These are phyloP conservation scores for Krasilnikovozyma curviuscula DNA, from an alignment of 768 basidiomycete genomes.

Conservation along the genomic window DNA sequence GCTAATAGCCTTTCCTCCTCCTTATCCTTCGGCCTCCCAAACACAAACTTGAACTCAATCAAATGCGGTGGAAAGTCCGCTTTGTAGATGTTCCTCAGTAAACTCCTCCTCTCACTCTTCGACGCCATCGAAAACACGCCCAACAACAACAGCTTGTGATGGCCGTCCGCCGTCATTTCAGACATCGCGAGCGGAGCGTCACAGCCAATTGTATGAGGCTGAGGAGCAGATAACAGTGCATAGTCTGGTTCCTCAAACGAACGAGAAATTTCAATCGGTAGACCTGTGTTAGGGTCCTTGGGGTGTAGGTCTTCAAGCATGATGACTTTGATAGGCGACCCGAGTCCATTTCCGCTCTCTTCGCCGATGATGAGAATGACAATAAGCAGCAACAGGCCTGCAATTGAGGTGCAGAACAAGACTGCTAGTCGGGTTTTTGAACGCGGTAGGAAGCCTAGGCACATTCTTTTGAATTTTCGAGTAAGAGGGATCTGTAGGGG, in stretches of 20 bases:
- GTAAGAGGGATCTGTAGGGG: no score
- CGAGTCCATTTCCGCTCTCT: no score
- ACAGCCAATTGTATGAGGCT: conserved; percentile 25
- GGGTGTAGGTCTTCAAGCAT: conserved; percentile 3
- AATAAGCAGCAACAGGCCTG: neutral
- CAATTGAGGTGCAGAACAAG: neutral
- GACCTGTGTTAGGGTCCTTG: conserved; percentile 3
- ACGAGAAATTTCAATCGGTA: conserved; percentile 1
- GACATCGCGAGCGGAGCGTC: conserved; percentile 18
- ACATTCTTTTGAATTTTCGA: no score
- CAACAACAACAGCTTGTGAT: conserved; percentile 18
- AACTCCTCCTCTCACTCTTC: conserved; percentile 21
- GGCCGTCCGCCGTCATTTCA: conserved; percentile 4
- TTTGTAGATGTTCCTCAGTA: conserved; percentile 8
- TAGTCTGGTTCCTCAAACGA: conserved; percentile 28
- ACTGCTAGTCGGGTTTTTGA: conserved; percentile 2
- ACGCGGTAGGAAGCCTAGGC: conserved; percentile 5
- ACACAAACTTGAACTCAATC: conserved; percentile 26
- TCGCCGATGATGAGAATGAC: neutral
- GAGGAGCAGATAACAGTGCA: conserved; percentile 22
- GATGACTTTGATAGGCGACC: conserved; percentile 2
- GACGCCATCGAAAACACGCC: conserved; percentile 25
- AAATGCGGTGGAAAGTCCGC: conserved; percentile 24
- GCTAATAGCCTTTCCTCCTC: conserved; percentile 15
- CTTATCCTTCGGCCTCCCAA: conserved; percentile 21